phyloP scores from a whole-genome alignment of 371 early-diverging fungal species.

The Cokeromyces recurvatus region DNA sequence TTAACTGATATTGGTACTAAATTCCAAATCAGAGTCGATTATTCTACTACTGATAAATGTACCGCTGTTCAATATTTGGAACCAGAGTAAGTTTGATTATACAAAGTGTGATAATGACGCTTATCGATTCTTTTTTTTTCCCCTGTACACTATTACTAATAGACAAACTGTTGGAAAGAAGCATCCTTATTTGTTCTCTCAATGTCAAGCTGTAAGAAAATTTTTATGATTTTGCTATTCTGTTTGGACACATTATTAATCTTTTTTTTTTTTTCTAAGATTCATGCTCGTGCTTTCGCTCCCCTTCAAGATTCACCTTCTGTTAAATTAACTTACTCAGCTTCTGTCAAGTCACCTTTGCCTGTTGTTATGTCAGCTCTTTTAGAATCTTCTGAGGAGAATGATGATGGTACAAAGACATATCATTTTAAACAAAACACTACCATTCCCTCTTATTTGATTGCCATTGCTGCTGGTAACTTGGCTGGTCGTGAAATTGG shows the following conservation, averaged over 20 bases:
- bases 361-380: conserved; percentile 42
- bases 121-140: no score
- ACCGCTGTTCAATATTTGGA: conserved; percentile 90
- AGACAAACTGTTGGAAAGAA: conserved; percentile 92
- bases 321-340: conserved; percentile 88
- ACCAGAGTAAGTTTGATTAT: conserved; percentile 54
- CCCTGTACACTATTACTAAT: background rate
- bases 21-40: conserved; percentile 61
- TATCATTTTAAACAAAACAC: conserved; percentile 73
- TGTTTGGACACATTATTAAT: background rate
- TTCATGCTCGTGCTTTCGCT: conserved; percentile 90
- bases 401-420: conserved; percentile 34
- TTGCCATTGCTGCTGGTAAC: conserved; percentile 93
- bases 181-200: conserved; percentile 93
- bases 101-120: no score
- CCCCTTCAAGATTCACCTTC: conserved; percentile 94
- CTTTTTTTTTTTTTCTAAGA: conserved; percentile 27
- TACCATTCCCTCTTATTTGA: conserved; percentile 86
- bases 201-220: conserved; percentile 86
- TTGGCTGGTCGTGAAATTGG: conserved; percentile 77
- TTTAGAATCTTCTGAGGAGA: conserved; percentile 34
- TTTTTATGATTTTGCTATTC: no score
- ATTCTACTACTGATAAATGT: conserved; percentile 78
- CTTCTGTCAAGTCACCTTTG: conserved; percentile 64
- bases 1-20: conserved; percentile 33